Evolutionary conservation across 768 basidiomycete genomes (phyloP), one percentile per base, ranked within the genome.

Genomic region (Wakefieldia striispora): DNA sequence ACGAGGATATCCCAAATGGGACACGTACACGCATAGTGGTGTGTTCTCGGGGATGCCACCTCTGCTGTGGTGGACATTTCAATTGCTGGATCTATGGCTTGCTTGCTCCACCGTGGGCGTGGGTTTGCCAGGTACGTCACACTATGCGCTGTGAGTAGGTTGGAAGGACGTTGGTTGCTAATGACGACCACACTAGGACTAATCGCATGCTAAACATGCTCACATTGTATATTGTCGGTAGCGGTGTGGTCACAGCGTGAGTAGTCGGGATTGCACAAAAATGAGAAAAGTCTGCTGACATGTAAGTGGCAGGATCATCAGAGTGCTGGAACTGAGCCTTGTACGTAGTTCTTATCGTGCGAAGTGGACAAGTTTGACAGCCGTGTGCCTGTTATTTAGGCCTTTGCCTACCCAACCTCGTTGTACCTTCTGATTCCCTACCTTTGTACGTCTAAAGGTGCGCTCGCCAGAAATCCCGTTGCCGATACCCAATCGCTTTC

Each of bases 221-320:
- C 11, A 36, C 40, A 3, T 26, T 37, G 21, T 51, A 41, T 27
- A 16, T 51, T 9, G 26, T 46, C 19, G 20, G 38, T 33, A 46
- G 20, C n/a, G 40, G 50, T 39, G n/a, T 31, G 19, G 29, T 46
- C 27, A 51, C 38, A 19, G 21, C 33, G 49, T 41, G 29, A 21
- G 50, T 16, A 16, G 35, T 34, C 20, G 13, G 12, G 3, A 21
- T 1, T 6, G 13, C 6, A 2, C 8, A 13, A 40, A 37, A 29
- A 7, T 9, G 27, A 4, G 27, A 9, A 21, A 3, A 17, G 14
- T 21, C 21, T 31, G 29, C 24, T 50, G 10, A 40, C 34, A 29
- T 16, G 49, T 20, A 10, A 13, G 6, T 29, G 26, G 23, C n/a
- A 46, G 50, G 40, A 14, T 46, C 16, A 0, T 35, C 12, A 23